Evolutionary conservation across 805 yeast genomes (phyloP), one percentile per base, ranked within the genome.

Genomic region (Lachancea mirantina): DNA sequence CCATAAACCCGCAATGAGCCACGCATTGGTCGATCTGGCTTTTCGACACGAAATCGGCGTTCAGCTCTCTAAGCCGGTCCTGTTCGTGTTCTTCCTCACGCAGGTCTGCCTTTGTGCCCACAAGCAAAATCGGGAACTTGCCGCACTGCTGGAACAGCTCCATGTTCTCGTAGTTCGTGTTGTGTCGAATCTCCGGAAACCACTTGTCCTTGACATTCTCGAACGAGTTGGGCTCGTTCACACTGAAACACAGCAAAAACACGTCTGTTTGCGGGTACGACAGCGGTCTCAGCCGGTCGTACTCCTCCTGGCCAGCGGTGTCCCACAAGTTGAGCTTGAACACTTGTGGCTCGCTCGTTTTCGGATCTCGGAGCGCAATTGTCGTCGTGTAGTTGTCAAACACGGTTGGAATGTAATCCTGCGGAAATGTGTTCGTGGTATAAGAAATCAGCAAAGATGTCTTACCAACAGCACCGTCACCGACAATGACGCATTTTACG

Each of bases 381-480:
- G 80, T 79, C 11, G 94, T 89, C 2, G 94, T 74, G 57, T 87
- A 87, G 59, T 87, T 85, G 55, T 87, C 96, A 50, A 87, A 87
- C 4, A 87, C 95, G 0, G 96, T 87, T 30, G 96, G 96, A 38
- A 87, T 81, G 57, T 87, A 87, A 50, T 87, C 96, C 46, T 82
- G 84, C 5, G 95, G 95, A 59, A 87, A 87, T 19, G 94, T 83
- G 56, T 85, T 87, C 33, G 95, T 84, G 18, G 95, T 87, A 62
- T 87, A 87, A 15, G 89, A 77, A 42, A 87, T 85, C 41, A 87
- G 70, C 37, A 85, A 67, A 53, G 94, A 85, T 3, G 95, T 87
- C 56, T 85, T 87, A 61, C 96, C 96, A 27, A 87, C 96, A 35
- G 95, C 95, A 61, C 79, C 96, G 54, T 87, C 96, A 45, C 96